Conservation (phyloP, 2,329 filamentous ascomycete species). For the Graphium sp. region DNA sequence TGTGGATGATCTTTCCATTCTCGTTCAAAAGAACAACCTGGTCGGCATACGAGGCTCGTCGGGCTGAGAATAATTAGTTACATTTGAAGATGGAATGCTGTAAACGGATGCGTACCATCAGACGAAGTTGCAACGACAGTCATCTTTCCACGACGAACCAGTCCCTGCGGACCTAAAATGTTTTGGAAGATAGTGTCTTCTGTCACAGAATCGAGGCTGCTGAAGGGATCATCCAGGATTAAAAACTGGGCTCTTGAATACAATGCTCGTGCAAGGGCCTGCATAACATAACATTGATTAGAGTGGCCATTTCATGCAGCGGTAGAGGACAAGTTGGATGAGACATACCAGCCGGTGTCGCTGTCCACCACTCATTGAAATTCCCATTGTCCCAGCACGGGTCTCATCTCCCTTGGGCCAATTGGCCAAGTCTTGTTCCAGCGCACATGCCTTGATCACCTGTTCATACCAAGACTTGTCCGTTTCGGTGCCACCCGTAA, state of each 20-base stretch:
- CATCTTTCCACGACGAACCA: conserved; percentile 17
- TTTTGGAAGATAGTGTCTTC: conserved; percentile 22
- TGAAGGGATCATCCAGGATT: conserved; percentile 27
- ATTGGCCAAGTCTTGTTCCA: conserved; percentile 11
- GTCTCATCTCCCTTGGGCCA: conserved; percentile 19
- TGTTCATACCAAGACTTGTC: conserved; percentile 15
- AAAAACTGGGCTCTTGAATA: conserved; percentile 20
- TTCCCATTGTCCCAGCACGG: conserved; percentile 20
- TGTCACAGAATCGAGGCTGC: conserved; percentile 25
- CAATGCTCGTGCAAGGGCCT: conserved; percentile 23
- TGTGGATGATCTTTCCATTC: too few species aligned
- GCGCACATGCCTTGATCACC: conserved; percentile 17
- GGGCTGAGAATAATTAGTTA: too few species aligned
- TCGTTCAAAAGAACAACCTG: too few species aligned
- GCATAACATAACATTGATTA: too few species aligned
- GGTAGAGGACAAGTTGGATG: too few species aligned
- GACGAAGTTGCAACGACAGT: conserved; percentile 24
- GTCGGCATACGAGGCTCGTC: too few species aligned
- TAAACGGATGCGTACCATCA: too few species aligned
- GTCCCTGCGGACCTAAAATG: conserved; percentile 20
- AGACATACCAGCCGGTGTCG: conserved; percentile 15
- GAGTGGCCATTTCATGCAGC: too few species aligned
- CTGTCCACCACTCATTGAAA: conserved; percentile 25
- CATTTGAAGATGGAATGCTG: too few species aligned
- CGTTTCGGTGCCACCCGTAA: conserved; percentile 15